Percentiles rank a stretch among this genome's conserved stretches.
Conservation (phyloP, 2,329 filamentous ascomycete genomes). For the Ceratocystis papillata region DNA sequence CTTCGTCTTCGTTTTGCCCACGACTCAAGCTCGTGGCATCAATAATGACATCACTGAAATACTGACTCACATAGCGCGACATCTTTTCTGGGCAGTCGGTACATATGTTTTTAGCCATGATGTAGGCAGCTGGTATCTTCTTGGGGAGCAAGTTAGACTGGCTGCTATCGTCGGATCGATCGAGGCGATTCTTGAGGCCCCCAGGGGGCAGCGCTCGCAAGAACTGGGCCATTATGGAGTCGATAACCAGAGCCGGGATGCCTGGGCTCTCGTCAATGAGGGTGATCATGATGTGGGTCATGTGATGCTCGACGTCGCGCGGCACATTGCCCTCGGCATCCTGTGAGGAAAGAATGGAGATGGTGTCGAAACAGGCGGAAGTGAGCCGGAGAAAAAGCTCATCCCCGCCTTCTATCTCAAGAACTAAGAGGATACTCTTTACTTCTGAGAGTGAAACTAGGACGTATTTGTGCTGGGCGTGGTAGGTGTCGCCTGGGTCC, state of each 20-base stretch:
- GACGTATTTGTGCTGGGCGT: constrained; percentile 85
- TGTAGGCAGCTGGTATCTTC: constrained; percentile 82
- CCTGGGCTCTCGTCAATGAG: constrained; percentile 76
- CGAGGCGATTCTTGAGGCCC: constrained; percentile 46
- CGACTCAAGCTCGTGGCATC: constrained; percentile 60
- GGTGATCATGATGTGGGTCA: constrained; percentile 73
- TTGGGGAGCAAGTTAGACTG: constrained; percentile 78
- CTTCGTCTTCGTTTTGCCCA: constrained; percentile 51
- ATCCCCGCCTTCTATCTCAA: constrained; percentile 75
- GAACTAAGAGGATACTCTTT: constrained; percentile 86
- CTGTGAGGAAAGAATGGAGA: constrained; percentile 65
- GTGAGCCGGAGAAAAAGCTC: constrained; percentile 72
- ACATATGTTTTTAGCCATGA: constrained; percentile 92
- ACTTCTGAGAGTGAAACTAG: constrained; percentile 80
- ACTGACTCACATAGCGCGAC: constrained; percentile 86
- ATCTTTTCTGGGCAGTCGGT: constrained; percentile 85
- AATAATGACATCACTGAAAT: constrained; percentile 93
- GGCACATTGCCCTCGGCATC: constrained; percentile 70
- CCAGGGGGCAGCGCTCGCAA: constrained; percentile 69
- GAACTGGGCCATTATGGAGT: constrained; percentile 92
- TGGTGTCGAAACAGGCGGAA: constrained; percentile 80
- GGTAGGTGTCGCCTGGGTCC: constrained; percentile 80
- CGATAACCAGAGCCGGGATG: constrained; percentile 71
- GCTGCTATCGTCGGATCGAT: constrained; percentile 53
- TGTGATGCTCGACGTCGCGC: constrained; percentile 87